Percentiles rank a stretch among this genome's conserved stretches.
These are phyloP conservation scores for Corniculantispora saksenae DNA, from an alignment of 2,329 filamentous ascomycete genomes.

Conservation along the genomic window DNA sequence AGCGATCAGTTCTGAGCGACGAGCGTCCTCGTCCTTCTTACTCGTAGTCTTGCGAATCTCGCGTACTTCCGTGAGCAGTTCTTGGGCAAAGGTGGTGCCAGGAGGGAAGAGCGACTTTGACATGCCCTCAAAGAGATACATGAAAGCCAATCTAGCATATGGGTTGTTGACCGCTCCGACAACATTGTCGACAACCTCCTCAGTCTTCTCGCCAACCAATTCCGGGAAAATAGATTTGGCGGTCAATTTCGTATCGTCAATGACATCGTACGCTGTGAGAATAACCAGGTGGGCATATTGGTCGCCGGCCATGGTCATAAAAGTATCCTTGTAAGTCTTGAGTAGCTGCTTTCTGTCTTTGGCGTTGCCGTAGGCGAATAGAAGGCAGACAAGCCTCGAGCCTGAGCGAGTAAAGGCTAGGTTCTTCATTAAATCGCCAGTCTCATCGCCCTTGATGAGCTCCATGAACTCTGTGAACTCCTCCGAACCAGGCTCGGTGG, in stretches of 20 bases:
- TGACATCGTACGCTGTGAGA: constrained; percentile 82
- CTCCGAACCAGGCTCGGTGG: constrained; percentile 71
- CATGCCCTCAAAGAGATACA: constrained; percentile 78
- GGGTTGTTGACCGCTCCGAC: constrained; percentile 65
- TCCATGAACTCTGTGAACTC: constrained; percentile 88
- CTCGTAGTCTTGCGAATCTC: constrained; percentile 79
- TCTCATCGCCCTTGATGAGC: constrained; percentile 86
- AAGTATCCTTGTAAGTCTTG: constrained; percentile 85
- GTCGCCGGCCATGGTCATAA: constrained; percentile 83
- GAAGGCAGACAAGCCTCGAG: constrained; percentile 75
- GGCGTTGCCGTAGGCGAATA: constrained; percentile 80
- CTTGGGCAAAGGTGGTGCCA: constrained; percentile 65
- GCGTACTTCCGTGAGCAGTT: constrained; percentile 75
- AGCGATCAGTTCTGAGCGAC: constrained; percentile 75
- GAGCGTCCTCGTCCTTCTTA: constrained; percentile 82
- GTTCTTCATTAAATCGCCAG: constrained; percentile 89
- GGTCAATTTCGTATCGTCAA: constrained; percentile 90
- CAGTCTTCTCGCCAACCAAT: constrained; percentile 71
- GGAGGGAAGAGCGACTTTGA: constrained; percentile 62
- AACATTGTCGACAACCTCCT: constrained; percentile 64
- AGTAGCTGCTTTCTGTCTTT: constrained; percentile 92
- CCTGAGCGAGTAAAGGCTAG: constrained; percentile 93
- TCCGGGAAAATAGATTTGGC: constrained; percentile 86
- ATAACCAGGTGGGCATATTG: constrained; percentile 77
- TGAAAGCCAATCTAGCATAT: constrained; percentile 65